phyloP scores from a whole-genome alignment of 2,329 filamentous ascomycete species.

The Epichloe gansuensis region DNA sequence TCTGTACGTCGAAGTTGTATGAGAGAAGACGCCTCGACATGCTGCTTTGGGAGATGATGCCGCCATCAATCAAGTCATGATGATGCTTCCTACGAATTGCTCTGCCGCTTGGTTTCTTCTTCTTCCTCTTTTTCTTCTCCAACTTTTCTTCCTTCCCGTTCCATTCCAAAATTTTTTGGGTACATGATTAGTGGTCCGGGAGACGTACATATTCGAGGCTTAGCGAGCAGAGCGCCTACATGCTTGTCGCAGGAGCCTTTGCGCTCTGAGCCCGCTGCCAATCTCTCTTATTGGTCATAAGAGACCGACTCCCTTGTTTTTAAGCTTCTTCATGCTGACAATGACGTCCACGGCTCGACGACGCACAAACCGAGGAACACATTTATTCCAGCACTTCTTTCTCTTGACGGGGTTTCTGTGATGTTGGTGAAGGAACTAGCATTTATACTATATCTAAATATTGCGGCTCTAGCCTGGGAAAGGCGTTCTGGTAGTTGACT shows the following conservation, averaged over 20 bases:
- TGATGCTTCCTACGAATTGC: neutral
- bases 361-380: neutral
- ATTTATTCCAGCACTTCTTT: neutral
- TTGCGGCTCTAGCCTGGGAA: constrained; percentile 9
- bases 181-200: constrained; percentile 17
- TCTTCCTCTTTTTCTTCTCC: neutral
- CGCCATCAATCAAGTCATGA: neutral
- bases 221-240: constrained; percentile 14
- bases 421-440: neutral
- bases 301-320: neutral
- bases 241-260: neutral
- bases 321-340: neutral
- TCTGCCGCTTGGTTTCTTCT: neutral
- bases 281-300: neutral
- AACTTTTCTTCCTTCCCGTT: neutral
- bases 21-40: constrained; percentile 9
- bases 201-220: constrained; percentile 11
- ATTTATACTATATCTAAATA: constrained; percentile 6
- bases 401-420: neutral
- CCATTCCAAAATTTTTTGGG: constrained; percentile 9
- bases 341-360: neutral
- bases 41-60: neutral
- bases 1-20: constrained; percentile 52
- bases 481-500: constrained; percentile 10
- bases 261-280: neutral